Evolutionary conservation across 2,329 filamentous ascomycete genomes (phyloP).

Genomic region (Neopestalotiopsis sp.): DNA sequence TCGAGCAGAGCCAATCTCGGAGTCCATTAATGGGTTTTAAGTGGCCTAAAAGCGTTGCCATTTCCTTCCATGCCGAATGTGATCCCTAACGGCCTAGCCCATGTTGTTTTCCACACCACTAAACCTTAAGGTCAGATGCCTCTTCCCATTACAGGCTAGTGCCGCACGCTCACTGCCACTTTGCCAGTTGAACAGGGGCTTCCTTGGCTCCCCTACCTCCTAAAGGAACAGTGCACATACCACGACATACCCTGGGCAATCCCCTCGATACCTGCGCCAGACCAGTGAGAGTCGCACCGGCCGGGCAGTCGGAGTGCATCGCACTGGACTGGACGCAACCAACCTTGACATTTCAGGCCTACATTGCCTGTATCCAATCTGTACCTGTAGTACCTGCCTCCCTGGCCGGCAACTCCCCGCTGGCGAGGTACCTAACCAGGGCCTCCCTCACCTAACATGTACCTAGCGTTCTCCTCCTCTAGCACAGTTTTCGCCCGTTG

Average conservation of each 20-base stretch:
- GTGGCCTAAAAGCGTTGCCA: background rate
- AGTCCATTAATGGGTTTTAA: background rate
- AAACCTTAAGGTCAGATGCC: slow-evolving; percentile 14
- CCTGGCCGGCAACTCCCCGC: background rate
- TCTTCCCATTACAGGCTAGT: slow-evolving; percentile 14
- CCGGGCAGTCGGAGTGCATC: too few species aligned
- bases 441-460: background rate
- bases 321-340: background rate
- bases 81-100: background rate
- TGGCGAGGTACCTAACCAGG: background rate
- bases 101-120: slow-evolving; percentile 5
- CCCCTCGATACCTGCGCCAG: background rate
- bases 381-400: too few species aligned
- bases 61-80: background rate
- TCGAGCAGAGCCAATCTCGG: background rate
- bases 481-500: slow-evolving; percentile 12
- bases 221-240: background rate
- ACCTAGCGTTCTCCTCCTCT: background rate
- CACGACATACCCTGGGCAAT: background rate
- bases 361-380: too few species aligned
- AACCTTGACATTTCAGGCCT: too few species aligned
- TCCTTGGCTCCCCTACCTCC: background rate
- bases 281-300: background rate
- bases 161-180: slow-evolving; percentile 8
- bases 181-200: background rate